phyloP scores from a whole-genome alignment of 2,329 filamentous ascomycete genomes.

The Cytospora paraplurivora region DNA sequence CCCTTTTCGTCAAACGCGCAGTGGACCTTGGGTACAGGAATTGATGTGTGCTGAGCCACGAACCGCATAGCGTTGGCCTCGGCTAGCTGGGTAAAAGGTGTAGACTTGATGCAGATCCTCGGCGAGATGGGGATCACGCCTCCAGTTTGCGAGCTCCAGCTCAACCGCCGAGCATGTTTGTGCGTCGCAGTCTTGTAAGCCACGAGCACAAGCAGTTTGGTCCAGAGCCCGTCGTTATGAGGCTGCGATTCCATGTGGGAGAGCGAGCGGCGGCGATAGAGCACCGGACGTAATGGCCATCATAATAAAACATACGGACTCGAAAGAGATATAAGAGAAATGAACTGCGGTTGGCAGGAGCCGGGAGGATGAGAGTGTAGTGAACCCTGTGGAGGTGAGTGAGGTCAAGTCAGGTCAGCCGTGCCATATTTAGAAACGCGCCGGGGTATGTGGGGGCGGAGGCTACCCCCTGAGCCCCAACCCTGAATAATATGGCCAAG shows the following conservation, averaged over 20 bases:
- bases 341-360: background rate
- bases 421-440: background rate
- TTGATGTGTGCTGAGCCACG: conserved; percentile 5
- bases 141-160: background rate
- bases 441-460: too few species aligned
- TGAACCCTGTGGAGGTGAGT: background rate
- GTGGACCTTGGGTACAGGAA: conserved; percentile 22
- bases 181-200: conserved; percentile 16
- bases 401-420: background rate
- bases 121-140: conserved; percentile 11
- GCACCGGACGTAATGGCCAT: conserved; percentile 8
- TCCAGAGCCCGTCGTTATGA: conserved; percentile 21
- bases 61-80: conserved; percentile 19
- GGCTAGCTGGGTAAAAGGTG: conserved; percentile 13
- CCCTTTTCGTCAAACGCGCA: conserved; percentile 14
- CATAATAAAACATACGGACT: background rate
- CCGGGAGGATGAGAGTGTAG: background rate
- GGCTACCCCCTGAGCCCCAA: too few species aligned
- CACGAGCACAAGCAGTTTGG: conserved; percentile 19
- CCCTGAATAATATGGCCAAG: too few species aligned
- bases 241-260: conserved; percentile 17
- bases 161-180: conserved; percentile 10
- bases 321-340: background rate
- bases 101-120: conserved; percentile 17
- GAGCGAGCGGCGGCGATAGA: background rate